Percentiles rank a stretch among this genome's conserved stretches.
These are phyloP conservation scores for Crepidotus variabilis DNA, from an alignment of 768 basidiomycete genomes.

Conservation along the genomic window DNA sequence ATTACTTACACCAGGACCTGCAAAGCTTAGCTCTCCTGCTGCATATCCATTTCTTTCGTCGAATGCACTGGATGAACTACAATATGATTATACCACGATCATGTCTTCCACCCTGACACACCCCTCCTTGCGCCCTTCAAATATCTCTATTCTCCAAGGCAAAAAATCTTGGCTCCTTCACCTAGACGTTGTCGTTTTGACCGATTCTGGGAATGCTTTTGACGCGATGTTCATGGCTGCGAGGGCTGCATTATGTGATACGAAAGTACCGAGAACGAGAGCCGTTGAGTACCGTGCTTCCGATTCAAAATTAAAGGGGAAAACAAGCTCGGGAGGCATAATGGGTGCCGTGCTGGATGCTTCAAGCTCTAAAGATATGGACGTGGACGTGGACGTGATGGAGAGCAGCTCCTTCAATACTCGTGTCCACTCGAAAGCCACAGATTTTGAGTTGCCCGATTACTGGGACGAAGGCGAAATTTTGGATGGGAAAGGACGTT, in stretches of 20 bases:
- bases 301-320: slow-evolving; percentile 6
- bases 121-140: slow-evolving; percentile 59
- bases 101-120: slow-evolving; percentile 65
- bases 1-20: slow-evolving; percentile 4
- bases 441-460: slow-evolving; percentile 85
- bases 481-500: slow-evolving; percentile 54
- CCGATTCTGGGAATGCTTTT: slow-evolving; percentile 70
- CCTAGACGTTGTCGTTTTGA: slow-evolving; percentile 70
- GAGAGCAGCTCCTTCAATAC: slow-evolving; percentile 57
- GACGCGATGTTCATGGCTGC: slow-evolving; percentile 81
- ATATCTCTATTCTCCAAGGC: slow-evolving; percentile 54
- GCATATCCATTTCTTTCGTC: slow-evolving; percentile 72
- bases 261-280: slow-evolving; percentile 72
- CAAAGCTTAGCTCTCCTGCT: slow-evolving; percentile 66
- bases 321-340: slow-evolving; percentile 7
- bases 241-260: slow-evolving; percentile 77
- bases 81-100: slow-evolving; percentile 64
- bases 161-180: slow-evolving; percentile 75
- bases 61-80: slow-evolving; percentile 68
- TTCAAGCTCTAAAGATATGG: slow-evolving; percentile 36
- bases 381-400: slow-evolving; percentile 52
- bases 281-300: slow-evolving; percentile 61
- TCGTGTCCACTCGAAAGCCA: slow-evolving; percentile 43
- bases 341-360: slow-evolving; percentile 14
- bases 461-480: slow-evolving; percentile 83